phyloP scores from a whole-genome alignment of 2,329 filamentous ascomycete genomes.

The Aureobasidium sp. region DNA sequence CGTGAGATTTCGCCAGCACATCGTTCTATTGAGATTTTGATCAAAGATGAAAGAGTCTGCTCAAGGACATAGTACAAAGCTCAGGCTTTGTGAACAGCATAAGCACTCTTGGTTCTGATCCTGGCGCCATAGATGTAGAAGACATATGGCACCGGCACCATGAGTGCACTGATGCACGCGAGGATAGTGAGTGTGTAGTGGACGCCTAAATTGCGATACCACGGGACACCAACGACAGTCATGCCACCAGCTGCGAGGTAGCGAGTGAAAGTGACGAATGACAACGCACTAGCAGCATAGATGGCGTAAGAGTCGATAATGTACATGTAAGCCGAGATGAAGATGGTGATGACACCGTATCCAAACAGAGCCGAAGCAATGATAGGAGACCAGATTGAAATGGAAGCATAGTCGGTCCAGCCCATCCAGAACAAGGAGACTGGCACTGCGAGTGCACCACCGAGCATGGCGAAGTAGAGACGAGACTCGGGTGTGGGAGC shows the following conservation, averaged over 20 bases:
- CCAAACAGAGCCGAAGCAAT: conserved; percentile 40
- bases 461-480: conserved; percentile 40
- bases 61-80: neutral
- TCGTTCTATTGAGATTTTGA: neutral
- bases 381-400: conserved; percentile 42
- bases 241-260: conserved; percentile 34
- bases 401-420: conserved; percentile 20
- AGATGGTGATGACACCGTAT: conserved; percentile 41
- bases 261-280: conserved; percentile 28
- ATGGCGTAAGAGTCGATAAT: conserved; percentile 36
- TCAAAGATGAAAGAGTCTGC: too few species aligned
- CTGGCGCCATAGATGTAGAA: conserved; percentile 22
- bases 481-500: conserved; percentile 30
- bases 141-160: conserved; percentile 21
- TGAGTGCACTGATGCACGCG: conserved; percentile 28
- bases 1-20: neutral
- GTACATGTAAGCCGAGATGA: conserved; percentile 33
- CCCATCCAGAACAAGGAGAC: conserved; percentile 47
- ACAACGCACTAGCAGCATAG: conserved; percentile 38
- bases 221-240: conserved; percentile 34
- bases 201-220: conserved; percentile 35
- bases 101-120: conserved; percentile 20
- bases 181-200: conserved; percentile 39
- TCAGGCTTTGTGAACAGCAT: conserved; percentile 14
- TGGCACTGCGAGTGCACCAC: conserved; percentile 36